Evolutionary conservation across 208 protist species (phyloP).

Genomic region (Kentomonas sorsogonicus): DNA sequence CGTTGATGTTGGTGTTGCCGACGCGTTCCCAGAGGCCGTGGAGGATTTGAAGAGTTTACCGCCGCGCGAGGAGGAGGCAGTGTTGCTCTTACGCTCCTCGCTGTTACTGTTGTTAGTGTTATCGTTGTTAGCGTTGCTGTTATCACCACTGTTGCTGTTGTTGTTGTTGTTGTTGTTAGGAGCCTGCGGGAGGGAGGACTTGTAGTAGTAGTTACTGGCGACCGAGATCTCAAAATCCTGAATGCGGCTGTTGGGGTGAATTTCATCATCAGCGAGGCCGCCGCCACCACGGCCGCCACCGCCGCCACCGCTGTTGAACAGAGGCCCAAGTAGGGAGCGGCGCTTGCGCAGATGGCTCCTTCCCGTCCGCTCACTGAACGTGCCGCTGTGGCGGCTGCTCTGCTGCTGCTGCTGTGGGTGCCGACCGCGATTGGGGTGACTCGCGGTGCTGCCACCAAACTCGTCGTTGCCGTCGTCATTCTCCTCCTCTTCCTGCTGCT

Average conservation of each 20-base stretch:
- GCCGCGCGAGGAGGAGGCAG: no score
- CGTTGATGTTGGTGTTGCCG: no score
- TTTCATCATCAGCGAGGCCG: neutral
- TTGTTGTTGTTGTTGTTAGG: slow-evolving; percentile 6
- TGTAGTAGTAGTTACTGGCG: slow-evolving; percentile 64
- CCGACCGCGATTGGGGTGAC: neutral
- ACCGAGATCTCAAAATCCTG: slow-evolving; percentile 49
- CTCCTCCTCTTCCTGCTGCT: neutral
- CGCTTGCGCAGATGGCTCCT: no score
- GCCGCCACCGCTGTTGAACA: neutral
- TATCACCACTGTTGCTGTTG: neutral
- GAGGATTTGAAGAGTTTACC: no score
- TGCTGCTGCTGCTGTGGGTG: no score
- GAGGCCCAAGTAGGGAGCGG: no score
- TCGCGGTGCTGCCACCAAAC: neutral
- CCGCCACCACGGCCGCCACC: neutral
- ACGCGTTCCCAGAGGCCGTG: no score
- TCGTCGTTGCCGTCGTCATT: slow-evolving; percentile 1
- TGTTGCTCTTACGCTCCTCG: no score
- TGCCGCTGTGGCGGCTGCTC: no score
- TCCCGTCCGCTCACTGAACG: no score
- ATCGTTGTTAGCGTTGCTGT: neutral
- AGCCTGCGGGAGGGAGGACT: slow-evolving; percentile 5
- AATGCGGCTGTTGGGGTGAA: slow-evolving; percentile 5
- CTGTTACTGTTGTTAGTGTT: neutral